A percentile compares a stretch with the other conserved stretches of the same genome.
Conservation (phyloP, 2,329 filamentous ascomycete genomes). For the Aspergillus ruber region DNA sequence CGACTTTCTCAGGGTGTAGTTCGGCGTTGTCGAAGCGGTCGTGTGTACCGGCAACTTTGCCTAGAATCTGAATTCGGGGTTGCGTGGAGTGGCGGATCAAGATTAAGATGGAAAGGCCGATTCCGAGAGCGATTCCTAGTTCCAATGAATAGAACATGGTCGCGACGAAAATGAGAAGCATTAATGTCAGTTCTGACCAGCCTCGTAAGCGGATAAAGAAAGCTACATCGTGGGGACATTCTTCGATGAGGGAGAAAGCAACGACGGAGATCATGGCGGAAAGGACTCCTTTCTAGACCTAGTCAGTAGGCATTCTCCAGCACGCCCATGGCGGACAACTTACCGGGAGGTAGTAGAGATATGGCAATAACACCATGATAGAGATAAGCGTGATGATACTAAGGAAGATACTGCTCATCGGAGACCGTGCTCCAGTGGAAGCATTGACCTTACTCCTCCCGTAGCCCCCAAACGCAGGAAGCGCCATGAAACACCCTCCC, state of each 20-base stretch:
- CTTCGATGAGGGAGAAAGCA: conserved; percentile 88
- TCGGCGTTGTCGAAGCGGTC: conserved; percentile 82
- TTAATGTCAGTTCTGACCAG: conserved; percentile 78
- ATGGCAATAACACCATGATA: conserved; percentile 75
- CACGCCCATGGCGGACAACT: conserved; percentile 30
- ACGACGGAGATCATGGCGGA: conserved; percentile 94
- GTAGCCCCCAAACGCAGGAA: conserved; percentile 94
- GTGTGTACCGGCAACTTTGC: conserved; percentile 71
- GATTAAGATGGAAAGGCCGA: conserved; percentile 81
- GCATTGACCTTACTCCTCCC: conserved; percentile 93
- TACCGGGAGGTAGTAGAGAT: conserved; percentile 93
- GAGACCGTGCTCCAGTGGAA: conserved; percentile 82
- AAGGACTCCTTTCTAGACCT: conserved; percentile 73
- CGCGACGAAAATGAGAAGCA: conserved; percentile 81
- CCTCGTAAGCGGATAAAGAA: conserved; percentile 85
- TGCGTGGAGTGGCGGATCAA: conserved; percentile 87
- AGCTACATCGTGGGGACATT: conserved; percentile 82
- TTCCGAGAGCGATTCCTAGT: conserved; percentile 86
- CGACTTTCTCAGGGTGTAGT: conserved; percentile 62
- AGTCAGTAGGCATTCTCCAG: conserved; percentile 1
- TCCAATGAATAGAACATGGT: conserved; percentile 95
- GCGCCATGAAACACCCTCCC: conserved; percentile 82
- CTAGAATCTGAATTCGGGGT: conserved; percentile 91
- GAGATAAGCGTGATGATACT: conserved; percentile 75
- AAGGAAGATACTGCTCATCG: conserved; percentile 86